These are phyloP conservation scores for Eucommia ulmoides DNA, from an alignment of 257 asterid genomes.

Conservation along the genomic window DNA sequence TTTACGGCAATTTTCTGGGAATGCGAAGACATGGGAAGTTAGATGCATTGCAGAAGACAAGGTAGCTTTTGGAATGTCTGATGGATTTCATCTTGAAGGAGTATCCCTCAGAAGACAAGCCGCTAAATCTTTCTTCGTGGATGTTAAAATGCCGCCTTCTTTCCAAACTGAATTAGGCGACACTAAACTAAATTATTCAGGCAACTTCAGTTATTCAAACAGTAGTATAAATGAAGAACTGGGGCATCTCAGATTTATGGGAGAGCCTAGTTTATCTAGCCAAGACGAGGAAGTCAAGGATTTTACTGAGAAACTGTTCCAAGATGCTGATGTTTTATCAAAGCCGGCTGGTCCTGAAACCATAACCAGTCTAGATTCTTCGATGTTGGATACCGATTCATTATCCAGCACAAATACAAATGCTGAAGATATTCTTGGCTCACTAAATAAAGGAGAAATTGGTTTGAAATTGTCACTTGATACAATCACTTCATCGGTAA, in stretches of 20 bases:
- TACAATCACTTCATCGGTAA: slow-evolving; percentile 35
- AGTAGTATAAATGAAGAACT: slow-evolving; percentile 13
- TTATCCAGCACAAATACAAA: slow-evolving; percentile 28
- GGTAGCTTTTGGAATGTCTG: slow-evolving; percentile 16
- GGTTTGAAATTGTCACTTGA: slow-evolving; percentile 36
- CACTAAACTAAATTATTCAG: slow-evolving; percentile 10
- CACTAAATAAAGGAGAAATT: slow-evolving; percentile 35
- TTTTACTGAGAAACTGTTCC: slow-evolving; percentile 16
- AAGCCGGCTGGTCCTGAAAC: slow-evolving; percentile 16
- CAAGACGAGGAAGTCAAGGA: slow-evolving; percentile 26
- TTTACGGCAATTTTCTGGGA: slow-evolving; percentile 24
- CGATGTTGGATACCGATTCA: slow-evolving; percentile 22
- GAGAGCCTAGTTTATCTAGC: slow-evolving; percentile 19
- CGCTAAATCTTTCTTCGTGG: slow-evolving; percentile 12
- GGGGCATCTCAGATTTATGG: slow-evolving; percentile 27
- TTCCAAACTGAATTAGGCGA: slow-evolving; percentile 11
- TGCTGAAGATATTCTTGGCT: slow-evolving; percentile 19
- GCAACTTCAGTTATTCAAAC: slow-evolving; percentile 10
- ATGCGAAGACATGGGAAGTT: slow-evolving; percentile 27
- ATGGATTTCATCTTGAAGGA: slow-evolving; percentile 17
- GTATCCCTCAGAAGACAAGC: slow-evolving; percentile 25
- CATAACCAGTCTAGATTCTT: slow-evolving; percentile 13
- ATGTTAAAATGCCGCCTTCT: slow-evolving; percentile 9
- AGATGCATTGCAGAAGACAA: slow-evolving; percentile 29
- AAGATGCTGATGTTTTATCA: slow-evolving; percentile 13